These are phyloP conservation scores for Pleurotus pulmonarius DNA, from an alignment of 768 basidiomycete genomes.

Conservation along the genomic window DNA sequence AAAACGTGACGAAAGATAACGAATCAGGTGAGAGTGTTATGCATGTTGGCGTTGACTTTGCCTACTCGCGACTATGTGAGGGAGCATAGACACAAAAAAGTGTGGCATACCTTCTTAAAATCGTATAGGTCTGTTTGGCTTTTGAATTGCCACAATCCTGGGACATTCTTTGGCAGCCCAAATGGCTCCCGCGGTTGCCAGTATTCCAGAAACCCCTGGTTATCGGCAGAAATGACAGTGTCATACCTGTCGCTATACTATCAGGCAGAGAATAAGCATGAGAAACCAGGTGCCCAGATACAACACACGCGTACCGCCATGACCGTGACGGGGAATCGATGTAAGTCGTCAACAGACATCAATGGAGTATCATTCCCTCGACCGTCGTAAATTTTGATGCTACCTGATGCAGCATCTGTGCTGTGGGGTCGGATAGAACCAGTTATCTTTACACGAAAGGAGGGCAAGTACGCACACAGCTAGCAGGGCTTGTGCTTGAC, in stretches of 20 bases:
- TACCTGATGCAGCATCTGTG: slow-evolving; percentile 71
- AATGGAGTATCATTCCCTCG: slow-evolving; percentile 80
- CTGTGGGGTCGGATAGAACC: slow-evolving; percentile 35
- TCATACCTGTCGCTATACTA: slow-evolving; percentile 92
- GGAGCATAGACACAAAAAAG: neutral
- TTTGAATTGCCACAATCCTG: slow-evolving; percentile 87
- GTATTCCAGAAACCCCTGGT: slow-evolving; percentile 93
- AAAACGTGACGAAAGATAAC: slow-evolving; percentile 89
- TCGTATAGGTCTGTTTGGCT: slow-evolving; percentile 92
- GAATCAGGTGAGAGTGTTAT: slow-evolving; percentile 89
- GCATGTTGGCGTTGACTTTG: slow-evolving; percentile 88
- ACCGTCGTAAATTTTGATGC: slow-evolving; percentile 88
- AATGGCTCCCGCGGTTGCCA: slow-evolving; percentile 93
- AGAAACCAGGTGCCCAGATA: neutral
- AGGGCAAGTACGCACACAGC: slow-evolving; percentile 64
- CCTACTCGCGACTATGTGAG: slow-evolving; percentile 37
- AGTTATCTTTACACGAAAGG: neutral
- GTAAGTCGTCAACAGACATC: slow-evolving; percentile 71
- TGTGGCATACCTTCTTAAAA: slow-evolving; percentile 82
- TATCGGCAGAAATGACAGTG: slow-evolving; percentile 91
- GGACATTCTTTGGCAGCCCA: slow-evolving; percentile 70
- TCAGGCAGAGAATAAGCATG: slow-evolving; percentile 2
- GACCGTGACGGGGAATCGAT: slow-evolving; percentile 85
- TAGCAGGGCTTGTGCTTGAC: slow-evolving; percentile 82
- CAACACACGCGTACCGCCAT: slow-evolving; percentile 63